These are phyloP conservation scores for Parafenestella ontariensis DNA, from an alignment of 2,329 filamentous ascomycete genomes.

Conservation along the genomic window DNA sequence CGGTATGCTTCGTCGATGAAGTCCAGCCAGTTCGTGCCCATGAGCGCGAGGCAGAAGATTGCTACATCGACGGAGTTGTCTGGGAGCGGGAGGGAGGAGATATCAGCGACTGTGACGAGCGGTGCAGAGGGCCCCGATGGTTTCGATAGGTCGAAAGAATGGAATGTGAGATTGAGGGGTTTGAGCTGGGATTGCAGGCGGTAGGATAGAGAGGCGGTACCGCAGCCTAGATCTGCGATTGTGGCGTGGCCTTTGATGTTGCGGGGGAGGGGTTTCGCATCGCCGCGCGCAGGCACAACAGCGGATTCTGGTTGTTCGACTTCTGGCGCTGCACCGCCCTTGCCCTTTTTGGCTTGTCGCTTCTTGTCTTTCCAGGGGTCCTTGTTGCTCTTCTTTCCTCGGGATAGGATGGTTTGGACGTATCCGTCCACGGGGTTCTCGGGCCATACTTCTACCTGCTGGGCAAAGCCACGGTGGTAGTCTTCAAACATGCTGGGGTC, in stretches of 20 bases:
- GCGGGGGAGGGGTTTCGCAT: slow-evolving; percentile 68
- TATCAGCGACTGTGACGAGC: slow-evolving; percentile 87
- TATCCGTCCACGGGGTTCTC: slow-evolving; percentile 94
- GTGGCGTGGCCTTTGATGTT: slow-evolving; percentile 72
- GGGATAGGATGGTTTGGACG: slow-evolving; percentile 71
- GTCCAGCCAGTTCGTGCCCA: slow-evolving; percentile 98
- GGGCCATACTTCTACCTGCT: slow-evolving; percentile 95
- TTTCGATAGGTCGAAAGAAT: slow-evolving; percentile 86
- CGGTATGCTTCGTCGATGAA: slow-evolving; percentile 97
- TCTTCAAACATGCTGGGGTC: slow-evolving; percentile 94
- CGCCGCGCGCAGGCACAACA: slow-evolving; percentile 18
- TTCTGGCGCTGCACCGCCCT: slow-evolving; percentile 18
- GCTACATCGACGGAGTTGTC: slow-evolving; percentile 82
- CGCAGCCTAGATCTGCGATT: slow-evolving; percentile 92
- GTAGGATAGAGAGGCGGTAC: slow-evolving; percentile 82
- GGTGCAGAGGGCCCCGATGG: slow-evolving; percentile 73
- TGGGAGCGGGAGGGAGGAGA: slow-evolving; percentile 78
- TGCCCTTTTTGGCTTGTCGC: slow-evolving; percentile 43
- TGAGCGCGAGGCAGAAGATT: slow-evolving; percentile 94
- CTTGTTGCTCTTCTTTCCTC: slow-evolving; percentile 63
- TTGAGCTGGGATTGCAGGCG: slow-evolving; percentile 68
- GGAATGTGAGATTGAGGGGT: slow-evolving; percentile 74
- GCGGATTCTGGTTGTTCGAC: slow-evolving; percentile 11
- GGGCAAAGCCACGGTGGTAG: slow-evolving; percentile 95
- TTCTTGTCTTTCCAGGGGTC: slow-evolving; percentile 51